These are phyloP conservation scores for Ogataea glucozyma DNA, from an alignment of 805 yeast genomes.

Conservation along the genomic window DNA sequence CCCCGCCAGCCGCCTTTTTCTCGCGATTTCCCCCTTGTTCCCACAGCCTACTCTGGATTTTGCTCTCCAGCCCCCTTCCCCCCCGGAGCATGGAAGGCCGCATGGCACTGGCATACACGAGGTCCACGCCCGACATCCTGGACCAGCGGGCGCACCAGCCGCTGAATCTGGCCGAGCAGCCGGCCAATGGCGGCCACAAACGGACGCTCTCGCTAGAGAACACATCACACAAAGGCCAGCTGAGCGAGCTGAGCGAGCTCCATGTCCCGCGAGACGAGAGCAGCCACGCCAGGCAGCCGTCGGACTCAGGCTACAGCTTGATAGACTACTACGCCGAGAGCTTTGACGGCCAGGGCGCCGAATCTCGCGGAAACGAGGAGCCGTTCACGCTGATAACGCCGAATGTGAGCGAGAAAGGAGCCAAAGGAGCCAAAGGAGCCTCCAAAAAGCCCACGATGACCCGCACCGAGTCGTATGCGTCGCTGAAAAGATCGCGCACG, in stretches of 20 bases:
- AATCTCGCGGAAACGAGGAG: conserved; percentile 11
- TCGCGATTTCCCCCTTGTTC: too few relatives aligned
- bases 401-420: not conserved
- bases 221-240: too few relatives aligned
- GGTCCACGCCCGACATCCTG: conserved; percentile 12
- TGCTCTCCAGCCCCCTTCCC: too few relatives aligned
- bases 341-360: conserved; percentile 6
- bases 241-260: too few relatives aligned
- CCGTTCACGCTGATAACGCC: conserved; percentile 21
- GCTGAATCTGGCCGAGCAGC: not conserved
- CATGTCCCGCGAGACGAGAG: not conserved
- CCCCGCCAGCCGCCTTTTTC: too few relatives aligned
- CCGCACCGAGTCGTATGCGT: conserved; percentile 26
- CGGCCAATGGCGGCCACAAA: not conserved
- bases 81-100: not conserved
- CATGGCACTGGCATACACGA: conserved; percentile 6
- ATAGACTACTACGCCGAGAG: conserved; percentile 23
- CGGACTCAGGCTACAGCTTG: conserved; percentile 24
- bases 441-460: conserved; percentile 16
- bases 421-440: not conserved
- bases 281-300: conserved; percentile 17
- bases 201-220: not conserved
- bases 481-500: conserved; percentile 26
- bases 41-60: too few relatives aligned
- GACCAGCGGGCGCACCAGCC: conserved; percentile 1